Percentiles rank a stretch among this genome's conserved stretches.
These are phyloP conservation scores for Cordyceps tenuipes DNA, from an alignment of 2,329 filamentous ascomycete genomes.

Conservation along the genomic window DNA sequence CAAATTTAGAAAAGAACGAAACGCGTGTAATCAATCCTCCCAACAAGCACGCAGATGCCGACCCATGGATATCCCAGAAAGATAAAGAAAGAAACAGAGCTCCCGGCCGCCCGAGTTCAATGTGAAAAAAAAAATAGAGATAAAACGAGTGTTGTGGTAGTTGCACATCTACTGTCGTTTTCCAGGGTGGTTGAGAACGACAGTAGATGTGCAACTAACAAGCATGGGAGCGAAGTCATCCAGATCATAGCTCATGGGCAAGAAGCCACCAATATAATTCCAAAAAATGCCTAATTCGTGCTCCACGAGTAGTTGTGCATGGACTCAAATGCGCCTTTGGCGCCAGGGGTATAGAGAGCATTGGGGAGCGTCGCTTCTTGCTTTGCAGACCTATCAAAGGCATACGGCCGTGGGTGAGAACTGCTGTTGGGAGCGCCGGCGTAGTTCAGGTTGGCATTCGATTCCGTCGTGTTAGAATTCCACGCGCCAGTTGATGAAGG, in stretches of 20 bases:
- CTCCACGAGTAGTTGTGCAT: slow-evolving; percentile 53
- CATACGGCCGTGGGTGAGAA: slow-evolving; percentile 37
- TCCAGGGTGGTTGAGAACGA: too few relatives aligned
- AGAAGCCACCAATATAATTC: background rate
- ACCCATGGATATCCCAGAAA: slow-evolving; percentile 7
- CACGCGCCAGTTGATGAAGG: slow-evolving; percentile 41
- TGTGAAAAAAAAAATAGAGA: background rate
- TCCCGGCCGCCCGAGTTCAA: slow-evolving; percentile 9
- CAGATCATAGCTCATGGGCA: slow-evolving; percentile 11
- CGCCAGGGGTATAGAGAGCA: slow-evolving; percentile 28
- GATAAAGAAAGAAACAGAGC: background rate
- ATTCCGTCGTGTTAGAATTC: slow-evolving; percentile 43
- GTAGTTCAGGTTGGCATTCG: slow-evolving; percentile 37
- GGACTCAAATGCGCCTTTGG: slow-evolving; percentile 38
- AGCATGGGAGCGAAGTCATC: background rate
- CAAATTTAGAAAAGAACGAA: slow-evolving; percentile 3
- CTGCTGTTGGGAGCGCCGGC: slow-evolving; percentile 18
- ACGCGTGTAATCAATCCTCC: background rate
- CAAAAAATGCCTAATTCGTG: slow-evolving; percentile 28
- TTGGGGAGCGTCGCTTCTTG: slow-evolving; percentile 29
- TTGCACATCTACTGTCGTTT: too few relatives aligned
- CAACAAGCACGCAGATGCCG: background rate
- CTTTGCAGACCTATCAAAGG: slow-evolving; percentile 33
- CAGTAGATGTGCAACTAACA: background rate
- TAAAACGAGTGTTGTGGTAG: too few relatives aligned